These are phyloP conservation scores for Tulasnella sp. DNA, from an alignment of 768 basidiomycete species.

Conservation along the genomic window DNA sequence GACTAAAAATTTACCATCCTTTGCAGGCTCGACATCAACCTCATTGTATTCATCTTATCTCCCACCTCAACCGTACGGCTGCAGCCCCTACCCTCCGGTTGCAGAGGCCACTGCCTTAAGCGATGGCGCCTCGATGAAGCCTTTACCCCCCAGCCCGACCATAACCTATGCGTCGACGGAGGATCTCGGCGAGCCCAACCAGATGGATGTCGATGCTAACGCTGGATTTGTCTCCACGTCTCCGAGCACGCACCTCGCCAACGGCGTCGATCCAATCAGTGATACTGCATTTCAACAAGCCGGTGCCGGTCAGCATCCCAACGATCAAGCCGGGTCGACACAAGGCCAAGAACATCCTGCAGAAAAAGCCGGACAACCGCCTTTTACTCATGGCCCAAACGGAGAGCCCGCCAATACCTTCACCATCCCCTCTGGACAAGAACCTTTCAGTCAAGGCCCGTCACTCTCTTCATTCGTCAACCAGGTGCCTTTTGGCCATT, in stretches of 20 bases:
- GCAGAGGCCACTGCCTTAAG: neutral
- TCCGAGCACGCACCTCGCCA: neutral
- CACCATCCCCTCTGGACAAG: no score
- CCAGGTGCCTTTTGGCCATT: neutral
- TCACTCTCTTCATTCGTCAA: neutral
- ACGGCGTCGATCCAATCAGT: neutral
- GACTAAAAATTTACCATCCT: neutral
- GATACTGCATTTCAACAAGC: neutral
- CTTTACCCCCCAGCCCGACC: neutral
- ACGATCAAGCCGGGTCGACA: no score
- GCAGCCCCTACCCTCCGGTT: neutral
- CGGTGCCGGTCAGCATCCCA: no score
- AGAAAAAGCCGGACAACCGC: no score
- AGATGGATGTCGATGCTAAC: neutral
- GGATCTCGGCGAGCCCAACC: neutral
- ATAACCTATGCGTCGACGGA: neutral
- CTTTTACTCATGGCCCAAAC: no score
- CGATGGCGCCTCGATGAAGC: neutral
- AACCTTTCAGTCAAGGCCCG: neutral
- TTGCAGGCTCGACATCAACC: neutral
- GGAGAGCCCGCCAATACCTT: no score
- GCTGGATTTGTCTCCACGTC: neutral
- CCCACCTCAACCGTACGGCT: conserved; percentile 19
- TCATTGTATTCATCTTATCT: neutral
- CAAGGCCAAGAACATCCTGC: no score